Base-by-base conservation (phyloP, 2,329 filamentous ascomycete species). In the Verticillium nonalfalfae region DNA sequence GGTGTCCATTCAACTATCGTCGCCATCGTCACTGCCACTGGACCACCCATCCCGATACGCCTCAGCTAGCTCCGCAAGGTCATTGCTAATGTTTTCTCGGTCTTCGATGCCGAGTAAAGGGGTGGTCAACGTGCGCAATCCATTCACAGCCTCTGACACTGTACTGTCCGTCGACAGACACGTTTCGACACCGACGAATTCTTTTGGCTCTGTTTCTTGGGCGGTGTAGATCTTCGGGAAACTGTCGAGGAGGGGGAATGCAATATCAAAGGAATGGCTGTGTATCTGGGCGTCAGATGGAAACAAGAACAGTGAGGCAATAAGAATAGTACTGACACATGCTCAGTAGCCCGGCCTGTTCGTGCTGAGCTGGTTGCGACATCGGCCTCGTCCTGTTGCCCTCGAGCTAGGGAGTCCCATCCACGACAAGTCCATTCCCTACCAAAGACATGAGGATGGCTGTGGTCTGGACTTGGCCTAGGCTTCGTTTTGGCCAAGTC, bases 31-130 rank as follows among this genome's bases (percentile, higher is more conserved):
- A 62, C 85, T 89, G 31, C 87, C 91, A 69, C 89, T 92, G 13
- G 86, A 87, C 90, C 91, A 97, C 1, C 92, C 92, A 64, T 95
- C 91, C 67, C 91, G 87, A 72, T 97, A 98, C 63, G 90, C 90
- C 70, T 97, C 93, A 1, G 90, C 89, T 68, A 98, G 87, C 63
- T 90, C 89, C 31, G 90, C 87, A 45, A 99, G 79, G 13, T 90
- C 87, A 70, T 96, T 95, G 56, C 86, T 85, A n/a, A 98, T 79
- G 2, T 81, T 80, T 75, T 99, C 95, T 52, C 94, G 84, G 70
- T 98, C 93, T 63, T 96, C 91, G 3, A 94, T 68, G 0, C 81
- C 79, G 15, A 93, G 80, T 11, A 85, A 81, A 64, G 87, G 83
- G 15, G 83, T 76, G 13, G 90, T 86, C 13, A 89, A 80, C 26